Evolutionary conservation across 768 basidiomycete species (phyloP).

Genomic region (Rhodosporidiobolus sp.): DNA sequence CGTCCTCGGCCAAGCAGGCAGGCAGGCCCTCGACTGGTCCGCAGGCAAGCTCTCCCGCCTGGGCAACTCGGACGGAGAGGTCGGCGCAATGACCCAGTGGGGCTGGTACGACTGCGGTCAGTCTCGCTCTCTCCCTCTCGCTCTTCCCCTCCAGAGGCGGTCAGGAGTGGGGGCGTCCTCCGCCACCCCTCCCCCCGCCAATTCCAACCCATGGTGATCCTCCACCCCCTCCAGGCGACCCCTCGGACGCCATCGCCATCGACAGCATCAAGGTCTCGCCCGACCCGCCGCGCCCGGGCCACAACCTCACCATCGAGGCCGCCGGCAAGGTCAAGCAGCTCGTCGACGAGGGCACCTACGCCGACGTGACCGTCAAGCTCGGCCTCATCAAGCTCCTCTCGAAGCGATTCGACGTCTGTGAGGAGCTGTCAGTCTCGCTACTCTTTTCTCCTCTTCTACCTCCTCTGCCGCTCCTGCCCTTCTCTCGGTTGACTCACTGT

Average conservation of each 20-base stretch:
- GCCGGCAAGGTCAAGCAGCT: constrained; percentile 58
- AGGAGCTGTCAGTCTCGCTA: constrained; percentile 74
- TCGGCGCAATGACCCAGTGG: constrained; percentile 58
- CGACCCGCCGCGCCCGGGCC: constrained; percentile 83
- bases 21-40: constrained; percentile 45
- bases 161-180: neutral
- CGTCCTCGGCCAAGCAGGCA: constrained; percentile 43
- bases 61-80: constrained; percentile 42
- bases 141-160: neutral
- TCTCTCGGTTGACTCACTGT: neutral
- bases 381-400: constrained; percentile 83
- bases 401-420: constrained; percentile 81
- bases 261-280: constrained; percentile 53
- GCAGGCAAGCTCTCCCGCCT: constrained; percentile 37
- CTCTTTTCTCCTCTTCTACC: too few relatives aligned
- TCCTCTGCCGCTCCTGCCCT: neutral
- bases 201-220: neutral
- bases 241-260: constrained; percentile 39
- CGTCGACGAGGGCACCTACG: constrained; percentile 85
- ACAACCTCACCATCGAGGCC: constrained; percentile 81
- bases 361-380: constrained; percentile 86
- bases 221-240: constrained; percentile 8
- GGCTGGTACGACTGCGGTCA: constrained; percentile 70
- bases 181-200: neutral
- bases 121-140: constrained; percentile 44